Percentiles rank a stretch among this genome's conserved stretches.
Conservation (phyloP, 441 rosid genomes). For the Pelargonium cotyledonis region DNA sequence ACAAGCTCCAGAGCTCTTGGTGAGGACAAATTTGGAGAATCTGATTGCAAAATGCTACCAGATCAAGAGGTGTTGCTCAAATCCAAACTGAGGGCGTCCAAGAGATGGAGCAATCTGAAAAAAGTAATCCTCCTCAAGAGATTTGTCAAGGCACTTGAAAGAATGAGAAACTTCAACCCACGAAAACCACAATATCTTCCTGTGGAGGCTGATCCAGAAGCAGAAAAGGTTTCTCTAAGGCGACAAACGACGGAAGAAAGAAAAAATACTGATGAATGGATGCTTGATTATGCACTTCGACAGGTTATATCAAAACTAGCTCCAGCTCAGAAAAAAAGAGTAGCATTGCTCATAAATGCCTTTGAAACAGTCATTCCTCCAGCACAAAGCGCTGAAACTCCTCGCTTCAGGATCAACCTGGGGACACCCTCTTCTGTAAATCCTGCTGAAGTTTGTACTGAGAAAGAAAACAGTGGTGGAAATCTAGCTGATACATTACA, state of each 20-base stretch:
- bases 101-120: slow-evolving; percentile 75
- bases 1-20: slow-evolving; percentile 24
- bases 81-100: slow-evolving; percentile 35
- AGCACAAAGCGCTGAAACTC: slow-evolving; percentile 20
- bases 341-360: slow-evolving; percentile 74
- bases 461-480: slow-evolving; percentile 13
- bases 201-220: slow-evolving; percentile 30
- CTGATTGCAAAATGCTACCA: too few species aligned
- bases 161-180: slow-evolving; percentile 47
- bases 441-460: slow-evolving; percentile 17
- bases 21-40: too few species aligned
- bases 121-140: slow-evolving; percentile 61
- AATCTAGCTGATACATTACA: slow-evolving; percentile 13
- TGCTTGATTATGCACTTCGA: slow-evolving; percentile 93
- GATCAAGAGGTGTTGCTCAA: slow-evolving; percentile 15
- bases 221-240: slow-evolving; percentile 47
- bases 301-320: slow-evolving; percentile 67
- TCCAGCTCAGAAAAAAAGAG: slow-evolving; percentile 84
- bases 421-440: slow-evolving; percentile 25
- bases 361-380: slow-evolving; percentile 60
- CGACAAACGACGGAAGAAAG: slow-evolving; percentile 48
- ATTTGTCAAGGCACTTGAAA: slow-evolving; percentile 76
- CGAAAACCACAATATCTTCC: slow-evolving; percentile 28
- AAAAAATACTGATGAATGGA: slow-evolving; percentile 75
- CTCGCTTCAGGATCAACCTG: slow-evolving; percentile 12